Percentiles rank a stretch among this genome's conserved stretches.
These are phyloP conservation scores for Microdochium nivale DNA, from an alignment of 2,329 filamentous ascomycete genomes.

Conservation along the genomic window DNA sequence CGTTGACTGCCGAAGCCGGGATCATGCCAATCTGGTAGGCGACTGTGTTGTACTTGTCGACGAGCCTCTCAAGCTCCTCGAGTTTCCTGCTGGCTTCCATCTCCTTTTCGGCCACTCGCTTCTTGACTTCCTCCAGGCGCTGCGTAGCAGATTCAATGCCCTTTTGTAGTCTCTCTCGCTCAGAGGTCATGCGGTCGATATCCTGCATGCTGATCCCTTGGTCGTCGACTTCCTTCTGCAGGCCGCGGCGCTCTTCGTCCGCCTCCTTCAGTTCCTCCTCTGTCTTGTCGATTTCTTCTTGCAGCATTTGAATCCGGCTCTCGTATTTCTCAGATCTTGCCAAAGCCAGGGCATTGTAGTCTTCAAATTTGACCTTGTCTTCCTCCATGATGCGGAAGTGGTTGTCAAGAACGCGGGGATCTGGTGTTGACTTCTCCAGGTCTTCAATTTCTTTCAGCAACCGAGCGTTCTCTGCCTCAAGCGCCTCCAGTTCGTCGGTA, in stretches of 20 bases:
- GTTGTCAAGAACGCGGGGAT: slow-evolving; percentile 76
- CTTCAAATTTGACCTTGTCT: slow-evolving; percentile 90
- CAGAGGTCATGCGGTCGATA: slow-evolving; percentile 97
- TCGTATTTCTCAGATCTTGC: slow-evolving; percentile 86
- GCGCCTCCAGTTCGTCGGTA: slow-evolving; percentile 69
- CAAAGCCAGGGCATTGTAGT: slow-evolving; percentile 80
- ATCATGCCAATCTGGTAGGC: slow-evolving; percentile 93
- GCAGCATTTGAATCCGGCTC: slow-evolving; percentile 68
- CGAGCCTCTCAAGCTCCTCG: slow-evolving; percentile 83
- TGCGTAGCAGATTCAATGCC: slow-evolving; percentile 69
- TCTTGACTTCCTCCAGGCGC: slow-evolving; percentile 78
- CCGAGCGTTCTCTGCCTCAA: slow-evolving; percentile 78
- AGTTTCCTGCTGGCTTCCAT: slow-evolving; percentile 76
- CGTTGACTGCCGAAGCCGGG: slow-evolving; percentile 74
- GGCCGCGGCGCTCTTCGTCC: slow-evolving; percentile 68
- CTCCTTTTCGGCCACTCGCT: slow-evolving; percentile 76
- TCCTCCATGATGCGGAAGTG: slow-evolving; percentile 91
- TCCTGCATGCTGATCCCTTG: slow-evolving; percentile 96
- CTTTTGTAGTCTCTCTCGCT: slow-evolving; percentile 87
- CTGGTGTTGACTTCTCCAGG: slow-evolving; percentile 76
- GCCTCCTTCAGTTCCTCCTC: slow-evolving; percentile 66
- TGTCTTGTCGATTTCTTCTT: slow-evolving; percentile 77
- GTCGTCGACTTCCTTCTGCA: slow-evolving; percentile 83
- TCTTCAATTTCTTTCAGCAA: slow-evolving; percentile 82
- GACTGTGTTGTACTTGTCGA: slow-evolving; percentile 87